Conservation (phyloP, 208 protist genomes). For the Wallacemonas sp. region DNA sequence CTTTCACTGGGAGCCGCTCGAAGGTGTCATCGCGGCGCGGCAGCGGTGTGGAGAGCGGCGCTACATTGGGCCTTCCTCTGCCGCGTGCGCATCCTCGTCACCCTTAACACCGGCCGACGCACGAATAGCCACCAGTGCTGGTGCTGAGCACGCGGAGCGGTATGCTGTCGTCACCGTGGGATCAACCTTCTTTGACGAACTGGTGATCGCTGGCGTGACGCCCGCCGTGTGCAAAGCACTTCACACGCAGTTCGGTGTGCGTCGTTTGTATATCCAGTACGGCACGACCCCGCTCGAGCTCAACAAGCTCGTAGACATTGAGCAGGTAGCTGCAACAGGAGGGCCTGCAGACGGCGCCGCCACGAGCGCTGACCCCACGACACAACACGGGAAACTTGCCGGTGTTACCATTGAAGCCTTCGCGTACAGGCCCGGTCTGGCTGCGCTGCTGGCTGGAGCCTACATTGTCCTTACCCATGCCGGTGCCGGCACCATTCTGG, state of each 20-base stretch:
- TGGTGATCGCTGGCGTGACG: slow-evolving; percentile 55
- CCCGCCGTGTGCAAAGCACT: slow-evolving; percentile 41
- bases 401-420: slow-evolving; percentile 70
- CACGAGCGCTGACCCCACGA: not conserved
- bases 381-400: slow-evolving; percentile 23
- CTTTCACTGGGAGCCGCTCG: slow-evolving; percentile 76
- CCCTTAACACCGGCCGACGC: not conserved
- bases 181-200: slow-evolving; percentile 75
- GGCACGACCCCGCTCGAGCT: slow-evolving; percentile 32
- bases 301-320: not conserved
- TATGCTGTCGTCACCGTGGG: slow-evolving; percentile 90
- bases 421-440: slow-evolving; percentile 60
- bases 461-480: slow-evolving; percentile 86
- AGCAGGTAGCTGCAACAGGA: not conserved
- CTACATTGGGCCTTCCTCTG: slow-evolving; percentile 29
- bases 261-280: slow-evolving; percentile 72
- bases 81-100: not conserved
- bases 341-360: not conserved
- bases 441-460: slow-evolving; percentile 43
- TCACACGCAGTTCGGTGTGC: slow-evolving; percentile 40
- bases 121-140: too few species aligned
- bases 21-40: slow-evolving; percentile 21
- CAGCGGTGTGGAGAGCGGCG: slow-evolving; percentile 30
- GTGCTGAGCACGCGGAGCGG: too few species aligned
- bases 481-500: slow-evolving; percentile 91